Evolutionary conservation across 2,329 filamentous ascomycete genomes (phyloP), one percentile per base, ranked within the genome.

Genomic region (Verticillium longisporum): DNA sequence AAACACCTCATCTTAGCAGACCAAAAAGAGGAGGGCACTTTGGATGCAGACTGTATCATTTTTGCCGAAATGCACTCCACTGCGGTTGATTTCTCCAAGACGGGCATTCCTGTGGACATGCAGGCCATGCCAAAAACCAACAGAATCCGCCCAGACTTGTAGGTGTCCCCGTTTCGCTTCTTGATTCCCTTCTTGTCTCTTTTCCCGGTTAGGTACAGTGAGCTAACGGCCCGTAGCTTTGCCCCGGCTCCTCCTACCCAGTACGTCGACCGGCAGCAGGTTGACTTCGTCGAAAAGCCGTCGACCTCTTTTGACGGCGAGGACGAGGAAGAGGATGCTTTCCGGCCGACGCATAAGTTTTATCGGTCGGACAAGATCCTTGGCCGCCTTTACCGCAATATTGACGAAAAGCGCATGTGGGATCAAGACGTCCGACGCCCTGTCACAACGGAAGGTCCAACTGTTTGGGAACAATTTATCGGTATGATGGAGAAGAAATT

Each of bases 81-180:
- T 0, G 89, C 88, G 0, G 89, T 92, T 0, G 89, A 92, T 70
- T 92, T 89, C 66, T 90, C 88, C 3, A 91, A 92, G 72, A n/a
- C 88, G 0, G 90, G 91, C 0, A 84, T 88, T 32, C 72, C 80
- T 0, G 85, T 86, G 6, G 73, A 81, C 6, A 69, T 82, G 38
- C 70, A 63, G 0, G 66, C 75, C 1, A 71, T 86, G 15, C 81
- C 79, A 0, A 72, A 65, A 18, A 61, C 72, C 11, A 71, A 70
- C 4, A 72, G 67, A 9, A 77, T 68, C 45, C 76, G 83, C 0
- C 83, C 83, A 0, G 83, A 87, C 64, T 86, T 86, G 81, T 84
- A 68, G 75, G 80, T 75, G 7, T 21, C 36, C 58, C 4, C 33
- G 1, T 26, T 26, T 26, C 26, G 26, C 56, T 5, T 53, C 13